Percentiles rank a stretch among this genome's conserved stretches.
Conservation (phyloP, 106 monocot genomes). For the Dendrobium chrysotoxum region DNA sequence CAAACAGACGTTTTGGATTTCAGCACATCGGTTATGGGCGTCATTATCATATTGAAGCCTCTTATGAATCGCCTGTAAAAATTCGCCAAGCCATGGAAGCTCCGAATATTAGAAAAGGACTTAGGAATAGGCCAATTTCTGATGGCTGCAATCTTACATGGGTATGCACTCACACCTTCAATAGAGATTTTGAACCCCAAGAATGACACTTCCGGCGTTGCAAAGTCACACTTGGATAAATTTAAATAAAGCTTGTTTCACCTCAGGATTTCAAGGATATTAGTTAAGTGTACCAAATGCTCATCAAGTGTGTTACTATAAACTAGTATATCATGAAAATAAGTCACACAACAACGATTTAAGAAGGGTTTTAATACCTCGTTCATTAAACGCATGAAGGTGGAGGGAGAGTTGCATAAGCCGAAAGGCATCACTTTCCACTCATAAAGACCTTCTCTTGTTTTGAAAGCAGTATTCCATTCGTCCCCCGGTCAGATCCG, state of each 20-base stretch:
- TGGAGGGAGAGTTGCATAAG: neutral
- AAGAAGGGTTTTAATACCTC: constrained; percentile 1
- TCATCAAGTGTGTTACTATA: neutral
- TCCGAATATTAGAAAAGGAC: neutral
- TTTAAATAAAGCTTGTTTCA: neutral
- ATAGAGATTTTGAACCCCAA: neutral
- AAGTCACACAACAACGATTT: too few species aligned
- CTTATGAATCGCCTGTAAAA: neutral
- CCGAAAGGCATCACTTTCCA: constrained; percentile 1
- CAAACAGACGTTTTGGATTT: neutral
- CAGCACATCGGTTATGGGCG: neutral
- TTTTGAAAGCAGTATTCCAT: too few species aligned
- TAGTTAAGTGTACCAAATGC: neutral
- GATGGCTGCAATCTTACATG: neutral
- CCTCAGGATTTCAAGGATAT: neutral
- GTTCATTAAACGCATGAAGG: neutral
- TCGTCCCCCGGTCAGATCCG: too few species aligned
- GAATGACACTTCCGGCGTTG: neutral
- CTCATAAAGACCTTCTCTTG: too few species aligned
- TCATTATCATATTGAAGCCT: neutral
- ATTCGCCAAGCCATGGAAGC: neutral
- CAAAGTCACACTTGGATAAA: neutral
- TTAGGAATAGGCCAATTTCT: neutral
- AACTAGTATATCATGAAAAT: neutral
- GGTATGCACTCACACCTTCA: neutral